A percentile compares a stretch with the other conserved stretches of the same genome.
These are phyloP conservation scores for Dunaliella primolecta DNA, from an alignment of 139 green algal species.

Conservation along the genomic window DNA sequence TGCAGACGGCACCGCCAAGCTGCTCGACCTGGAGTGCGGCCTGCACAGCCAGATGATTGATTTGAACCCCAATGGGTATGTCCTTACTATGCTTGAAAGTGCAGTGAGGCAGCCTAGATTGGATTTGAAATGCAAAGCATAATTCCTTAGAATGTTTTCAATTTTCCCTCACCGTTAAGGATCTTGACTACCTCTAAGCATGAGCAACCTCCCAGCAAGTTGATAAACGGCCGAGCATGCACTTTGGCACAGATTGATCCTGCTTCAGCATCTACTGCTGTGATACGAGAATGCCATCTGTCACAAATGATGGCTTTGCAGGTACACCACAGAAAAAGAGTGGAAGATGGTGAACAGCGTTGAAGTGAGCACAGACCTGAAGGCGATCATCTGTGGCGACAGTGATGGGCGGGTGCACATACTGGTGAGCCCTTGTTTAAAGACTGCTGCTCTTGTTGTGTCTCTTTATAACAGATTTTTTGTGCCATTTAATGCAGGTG, in stretches of 20 bases:
- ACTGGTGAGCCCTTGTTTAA: too few species aligned
- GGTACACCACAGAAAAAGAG: conserved; percentile 8
- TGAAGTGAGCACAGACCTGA: conserved; percentile 33
- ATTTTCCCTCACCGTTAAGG: too few species aligned
- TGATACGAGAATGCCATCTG: too few species aligned
- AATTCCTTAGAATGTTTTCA: too few species aligned
- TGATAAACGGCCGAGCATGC: too few species aligned
- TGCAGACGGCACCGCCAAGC: conserved; percentile 71
- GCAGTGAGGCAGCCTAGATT: conserved; percentile 15
- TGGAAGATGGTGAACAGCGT: conserved; percentile 68
- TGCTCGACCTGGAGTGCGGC: conserved; percentile 74
- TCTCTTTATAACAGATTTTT: neutral
- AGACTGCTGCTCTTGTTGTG: neutral
- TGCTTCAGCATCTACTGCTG: too few species aligned
- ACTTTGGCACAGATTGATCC: too few species aligned
- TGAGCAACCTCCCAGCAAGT: too few species aligned
- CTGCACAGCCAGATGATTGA: conserved; percentile 48
- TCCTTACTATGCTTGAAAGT: conserved; percentile 3
- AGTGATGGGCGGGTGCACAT: conserved; percentile 61
- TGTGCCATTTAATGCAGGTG: neutral
- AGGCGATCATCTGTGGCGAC: conserved; percentile 58
- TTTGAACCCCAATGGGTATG: conserved; percentile 69
- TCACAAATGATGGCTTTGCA: too few species aligned
- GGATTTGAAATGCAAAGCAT: neutral
- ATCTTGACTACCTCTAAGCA: too few species aligned